A percentile compares a stretch with the other conserved stretches of the same genome.
These are phyloP conservation scores for Escovopsis sp. DNA, from an alignment of 2,329 filamentous ascomycete species.

Conservation along the genomic window DNA sequence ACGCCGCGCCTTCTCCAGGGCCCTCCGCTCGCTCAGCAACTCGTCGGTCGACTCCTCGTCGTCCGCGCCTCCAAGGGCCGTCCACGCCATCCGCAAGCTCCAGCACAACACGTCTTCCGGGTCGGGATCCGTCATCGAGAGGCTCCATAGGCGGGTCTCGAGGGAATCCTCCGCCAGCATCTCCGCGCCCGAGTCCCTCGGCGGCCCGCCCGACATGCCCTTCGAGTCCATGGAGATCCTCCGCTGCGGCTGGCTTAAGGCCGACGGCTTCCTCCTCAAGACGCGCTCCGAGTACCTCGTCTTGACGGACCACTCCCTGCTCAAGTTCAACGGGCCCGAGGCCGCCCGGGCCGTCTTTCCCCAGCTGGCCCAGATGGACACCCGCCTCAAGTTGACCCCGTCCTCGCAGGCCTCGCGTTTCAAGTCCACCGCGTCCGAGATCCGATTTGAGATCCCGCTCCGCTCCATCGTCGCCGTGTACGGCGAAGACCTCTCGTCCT, in stretches of 20 bases:
- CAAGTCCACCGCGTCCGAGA: conserved; percentile 19
- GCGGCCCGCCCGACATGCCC: conserved; percentile 15
- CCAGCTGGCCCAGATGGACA: conserved; percentile 20
- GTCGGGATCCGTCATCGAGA: conserved; percentile 26
- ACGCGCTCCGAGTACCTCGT: conserved; percentile 35
- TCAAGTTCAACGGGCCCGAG: conserved; percentile 33
- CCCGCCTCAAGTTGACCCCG: conserved; percentile 10
- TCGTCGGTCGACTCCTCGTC: conserved; percentile 25
- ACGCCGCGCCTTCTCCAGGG: conserved; percentile 20
- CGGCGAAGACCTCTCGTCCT: conserved; percentile 32
- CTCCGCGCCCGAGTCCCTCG: conserved; percentile 15
- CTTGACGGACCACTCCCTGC: conserved; percentile 32
- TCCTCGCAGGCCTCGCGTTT: conserved; percentile 10
- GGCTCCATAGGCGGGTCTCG: conserved; percentile 25
- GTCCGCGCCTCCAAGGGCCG: conserved; percentile 16
- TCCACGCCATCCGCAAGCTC: conserved; percentile 18
- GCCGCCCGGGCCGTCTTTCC: conserved; percentile 33
- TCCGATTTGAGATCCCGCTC: conserved; percentile 32
- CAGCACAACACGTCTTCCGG: conserved; percentile 23
- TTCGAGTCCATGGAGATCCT: conserved; percentile 25
- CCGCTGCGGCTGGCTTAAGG: conserved; percentile 31
- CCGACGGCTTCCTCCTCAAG: conserved; percentile 33
- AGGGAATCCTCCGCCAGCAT: conserved; percentile 19
- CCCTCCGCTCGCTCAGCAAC: conserved; percentile 24
- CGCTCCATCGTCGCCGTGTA: conserved; percentile 36